A percentile compares a stretch with the other conserved stretches of the same genome.
Conservation (phyloP, 1,139 yeast species). For the Debaryomyces subglobosus region DNA sequence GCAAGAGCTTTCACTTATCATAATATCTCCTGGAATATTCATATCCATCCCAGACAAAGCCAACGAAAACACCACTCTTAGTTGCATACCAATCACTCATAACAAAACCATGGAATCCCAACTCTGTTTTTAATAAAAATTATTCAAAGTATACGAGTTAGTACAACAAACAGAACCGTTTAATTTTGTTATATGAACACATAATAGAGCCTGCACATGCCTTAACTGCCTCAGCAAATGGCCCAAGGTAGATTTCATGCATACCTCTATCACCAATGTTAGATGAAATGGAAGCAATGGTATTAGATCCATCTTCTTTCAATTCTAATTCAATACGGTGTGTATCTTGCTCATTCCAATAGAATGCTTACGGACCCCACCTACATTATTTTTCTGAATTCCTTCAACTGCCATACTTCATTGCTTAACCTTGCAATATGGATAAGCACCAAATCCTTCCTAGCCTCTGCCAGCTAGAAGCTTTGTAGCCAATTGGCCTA, state of each 20-base stretch:
- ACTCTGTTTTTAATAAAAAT: slow-evolving; percentile 5
- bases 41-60: slow-evolving; percentile 7
- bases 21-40: slow-evolving; percentile 4
- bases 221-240: slow-evolving; percentile 8
- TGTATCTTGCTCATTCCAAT: slow-evolving; percentile 10
- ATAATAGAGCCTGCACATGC: slow-evolving; percentile 8
- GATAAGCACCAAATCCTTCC: slow-evolving; percentile 9
- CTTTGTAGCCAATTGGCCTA: slow-evolving; percentile 9
- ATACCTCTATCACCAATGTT: slow-evolving; percentile 7
- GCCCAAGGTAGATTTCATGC: slow-evolving; percentile 9
- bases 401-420: slow-evolving; percentile 7
- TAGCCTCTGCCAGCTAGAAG: slow-evolving; percentile 5
- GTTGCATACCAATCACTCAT: slow-evolving; percentile 8
- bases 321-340: slow-evolving; percentile 9
- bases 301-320: slow-evolving; percentile 1
- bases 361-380: slow-evolving; percentile 6
- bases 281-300: slow-evolving; percentile 2
- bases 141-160: slow-evolving; percentile 5
- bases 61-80: slow-evolving; percentile 5
- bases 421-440: slow-evolving; percentile 6
- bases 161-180: slow-evolving; percentile 3
- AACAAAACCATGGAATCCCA: slow-evolving; percentile 10
- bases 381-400: slow-evolving; percentile 5
- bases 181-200: slow-evolving; percentile 6
- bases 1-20: neutral